Percentiles rank a stretch among this genome's conserved stretches.
phyloP scores from a whole-genome alignment of 129 eudicot genomes.

The Scalesia atractyloides region DNA sequence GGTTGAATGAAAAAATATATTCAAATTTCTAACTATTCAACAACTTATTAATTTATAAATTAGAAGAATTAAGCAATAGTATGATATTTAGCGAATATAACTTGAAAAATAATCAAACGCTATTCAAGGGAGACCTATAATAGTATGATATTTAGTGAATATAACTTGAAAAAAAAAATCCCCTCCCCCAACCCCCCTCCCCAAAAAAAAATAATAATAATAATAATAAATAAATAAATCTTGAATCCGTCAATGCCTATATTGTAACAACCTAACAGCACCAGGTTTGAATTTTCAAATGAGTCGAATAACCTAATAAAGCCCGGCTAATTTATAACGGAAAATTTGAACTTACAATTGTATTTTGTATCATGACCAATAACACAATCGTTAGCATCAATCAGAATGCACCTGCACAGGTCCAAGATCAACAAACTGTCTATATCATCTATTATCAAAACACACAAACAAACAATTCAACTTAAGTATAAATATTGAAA shows the following conservation, averaged over 20 bases:
- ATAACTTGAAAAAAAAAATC: too few relatives aligned
- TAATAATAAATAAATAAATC: too few relatives aligned
- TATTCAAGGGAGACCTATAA: too few relatives aligned
- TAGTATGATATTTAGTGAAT: too few relatives aligned
- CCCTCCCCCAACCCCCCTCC: too few relatives aligned
- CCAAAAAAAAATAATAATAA: too few relatives aligned
- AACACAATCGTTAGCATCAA: slow-evolving; percentile 78
- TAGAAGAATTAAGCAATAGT: neutral
- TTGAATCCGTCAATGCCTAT: too few relatives aligned
- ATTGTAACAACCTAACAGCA: neutral
- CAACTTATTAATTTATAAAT: neutral
- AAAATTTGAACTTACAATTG: slow-evolving; percentile 57
- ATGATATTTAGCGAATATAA: too few relatives aligned
- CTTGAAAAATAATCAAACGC: too few relatives aligned
- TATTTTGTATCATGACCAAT: slow-evolving; percentile 83
- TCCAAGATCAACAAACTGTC: neutral
- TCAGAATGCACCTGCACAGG: slow-evolving; percentile 75
- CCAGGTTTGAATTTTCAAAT: neutral
- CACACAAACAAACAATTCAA: neutral
- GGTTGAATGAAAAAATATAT: neutral
- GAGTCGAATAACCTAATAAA: neutral
- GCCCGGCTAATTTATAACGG: neutral
- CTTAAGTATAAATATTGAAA: neutral
- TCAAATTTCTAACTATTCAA: neutral
- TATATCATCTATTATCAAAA: neutral